phyloP scores from a whole-genome alignment of 768 basidiomycete species.

The Lyophyllum shimeji region DNA sequence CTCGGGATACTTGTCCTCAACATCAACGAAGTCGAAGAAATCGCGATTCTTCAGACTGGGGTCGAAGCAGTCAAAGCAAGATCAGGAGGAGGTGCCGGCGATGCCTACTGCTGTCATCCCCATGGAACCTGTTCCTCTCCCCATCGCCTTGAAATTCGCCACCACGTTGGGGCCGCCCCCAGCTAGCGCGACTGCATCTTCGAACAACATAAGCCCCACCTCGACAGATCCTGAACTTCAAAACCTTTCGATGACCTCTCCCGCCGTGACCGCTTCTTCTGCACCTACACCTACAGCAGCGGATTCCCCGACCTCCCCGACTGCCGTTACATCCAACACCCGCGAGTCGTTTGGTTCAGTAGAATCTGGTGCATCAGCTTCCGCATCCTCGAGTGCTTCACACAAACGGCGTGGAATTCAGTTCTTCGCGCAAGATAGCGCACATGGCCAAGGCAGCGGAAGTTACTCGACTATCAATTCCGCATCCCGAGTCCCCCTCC shows the following conservation, averaged over 20 bases:
- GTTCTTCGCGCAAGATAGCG: constrained; percentile 6
- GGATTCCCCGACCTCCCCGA: constrained; percentile 1
- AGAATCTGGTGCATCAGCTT: constrained; percentile 16
- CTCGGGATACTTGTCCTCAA: constrained; percentile 29
- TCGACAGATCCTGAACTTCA: constrained; percentile 6
- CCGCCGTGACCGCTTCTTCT: not conserved
- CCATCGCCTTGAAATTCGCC: constrained; percentile 49
- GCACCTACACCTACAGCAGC: not conserved
- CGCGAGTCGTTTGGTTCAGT: constrained; percentile 20
- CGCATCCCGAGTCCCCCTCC: constrained; percentile 12
- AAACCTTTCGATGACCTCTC: not conserved
- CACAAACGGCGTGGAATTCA: constrained; percentile 16
- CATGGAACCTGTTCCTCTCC: constrained; percentile 34
- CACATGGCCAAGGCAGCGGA: constrained; percentile 5
- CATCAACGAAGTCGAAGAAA: constrained; percentile 33
- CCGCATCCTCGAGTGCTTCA: constrained; percentile 15
- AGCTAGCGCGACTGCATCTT: constrained; percentile 7
- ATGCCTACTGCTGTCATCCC: constrained; percentile 19
- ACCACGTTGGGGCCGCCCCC: constrained; percentile 27
- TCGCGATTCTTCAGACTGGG: constrained; percentile 44
- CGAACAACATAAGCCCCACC: constrained; percentile 6
- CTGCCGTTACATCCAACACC: not conserved
- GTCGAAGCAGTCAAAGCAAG: constrained; percentile 36
- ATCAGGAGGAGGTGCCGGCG: constrained; percentile 26
- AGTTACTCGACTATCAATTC: constrained; percentile 16